These are phyloP conservation scores for Prunus kanzakura DNA, from an alignment of 306 rosid species.

Conservation along the genomic window DNA sequence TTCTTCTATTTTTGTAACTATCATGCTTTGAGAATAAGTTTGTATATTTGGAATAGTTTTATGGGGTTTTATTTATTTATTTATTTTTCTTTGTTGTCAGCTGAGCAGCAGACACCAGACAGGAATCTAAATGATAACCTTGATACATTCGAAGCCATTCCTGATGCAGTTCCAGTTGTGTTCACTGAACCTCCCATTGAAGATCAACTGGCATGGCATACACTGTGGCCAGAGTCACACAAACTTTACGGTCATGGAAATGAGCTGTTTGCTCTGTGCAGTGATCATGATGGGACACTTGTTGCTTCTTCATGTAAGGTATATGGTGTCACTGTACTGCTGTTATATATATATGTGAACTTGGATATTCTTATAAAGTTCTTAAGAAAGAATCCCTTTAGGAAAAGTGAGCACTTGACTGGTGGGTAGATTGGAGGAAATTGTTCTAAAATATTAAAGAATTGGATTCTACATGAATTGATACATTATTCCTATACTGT, in stretches of 20 bases:
- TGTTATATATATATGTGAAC: constrained; percentile 7
- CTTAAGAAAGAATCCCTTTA: background rate
- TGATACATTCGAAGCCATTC: constrained; percentile 85
- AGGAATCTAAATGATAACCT: constrained; percentile 56
- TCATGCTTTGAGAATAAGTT: background rate
- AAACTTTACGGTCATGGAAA: constrained; percentile 98
- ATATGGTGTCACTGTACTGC: constrained; percentile 21
- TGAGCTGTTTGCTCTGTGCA: constrained; percentile 83
- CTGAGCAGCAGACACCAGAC: constrained; percentile 41
- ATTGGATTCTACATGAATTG: background rate
- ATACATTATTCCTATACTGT: background rate
- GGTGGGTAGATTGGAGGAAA: background rate
- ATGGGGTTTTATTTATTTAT: background rate
- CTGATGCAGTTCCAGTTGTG: constrained; percentile 80
- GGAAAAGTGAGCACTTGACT: background rate
- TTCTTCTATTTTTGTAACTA: background rate
- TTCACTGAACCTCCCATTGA: constrained; percentile 92
- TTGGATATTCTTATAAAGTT: background rate
- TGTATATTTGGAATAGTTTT: constrained; percentile 8
- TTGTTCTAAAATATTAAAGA: background rate
- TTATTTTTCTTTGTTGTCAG: constrained; percentile 33
- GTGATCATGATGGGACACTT: constrained; percentile 79
- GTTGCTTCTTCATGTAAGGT: constrained; percentile 98
- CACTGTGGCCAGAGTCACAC: constrained; percentile 98
- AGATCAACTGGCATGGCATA: constrained; percentile 96